Evolutionary conservation across 2,329 filamentous ascomycete genomes (phyloP).

Genomic region (Phaeophleospora eucalypticola): DNA sequence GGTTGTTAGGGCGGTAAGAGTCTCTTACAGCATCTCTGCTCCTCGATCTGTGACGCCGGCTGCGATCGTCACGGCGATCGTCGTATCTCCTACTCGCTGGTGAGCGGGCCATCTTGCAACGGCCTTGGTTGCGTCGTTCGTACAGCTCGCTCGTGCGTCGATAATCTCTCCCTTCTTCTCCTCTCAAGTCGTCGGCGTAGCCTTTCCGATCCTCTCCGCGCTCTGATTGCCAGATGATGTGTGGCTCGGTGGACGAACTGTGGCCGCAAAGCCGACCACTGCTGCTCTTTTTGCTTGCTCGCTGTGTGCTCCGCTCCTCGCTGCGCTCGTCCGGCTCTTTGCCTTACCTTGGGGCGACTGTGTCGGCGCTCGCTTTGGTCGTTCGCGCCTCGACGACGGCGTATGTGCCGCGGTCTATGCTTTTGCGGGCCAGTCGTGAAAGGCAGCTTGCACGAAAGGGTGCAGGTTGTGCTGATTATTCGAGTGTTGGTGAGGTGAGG

Average conservation of each 20-base stretch:
- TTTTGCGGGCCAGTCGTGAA: too few species aligned
- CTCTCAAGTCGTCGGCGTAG: too few species aligned
- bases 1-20: not conserved
- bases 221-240: too few species aligned
- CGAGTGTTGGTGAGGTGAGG: not conserved
- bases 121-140: constrained; percentile 6
- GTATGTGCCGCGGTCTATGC: not conserved
- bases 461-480: too few species aligned
- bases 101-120: constrained; percentile 12
- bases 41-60: constrained; percentile 13
- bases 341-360: constrained; percentile 1
- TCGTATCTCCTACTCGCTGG: constrained; percentile 9
- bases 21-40: constrained; percentile 7
- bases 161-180: not conserved
- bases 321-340: not conserved
- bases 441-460: not conserved
- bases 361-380: not conserved
- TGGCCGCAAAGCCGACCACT: too few species aligned
- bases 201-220: too few species aligned
- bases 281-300: not conserved
- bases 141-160: constrained; percentile 1
- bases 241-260: too few species aligned
- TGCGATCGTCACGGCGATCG: constrained; percentile 4
- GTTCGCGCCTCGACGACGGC: too few species aligned
- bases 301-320: too few species aligned